Percentiles rank a stretch among this genome's conserved stretches.
These are phyloP conservation scores for Tolypocladium sp. DNA, from an alignment of 2,329 filamentous ascomycete genomes.

Conservation along the genomic window DNA sequence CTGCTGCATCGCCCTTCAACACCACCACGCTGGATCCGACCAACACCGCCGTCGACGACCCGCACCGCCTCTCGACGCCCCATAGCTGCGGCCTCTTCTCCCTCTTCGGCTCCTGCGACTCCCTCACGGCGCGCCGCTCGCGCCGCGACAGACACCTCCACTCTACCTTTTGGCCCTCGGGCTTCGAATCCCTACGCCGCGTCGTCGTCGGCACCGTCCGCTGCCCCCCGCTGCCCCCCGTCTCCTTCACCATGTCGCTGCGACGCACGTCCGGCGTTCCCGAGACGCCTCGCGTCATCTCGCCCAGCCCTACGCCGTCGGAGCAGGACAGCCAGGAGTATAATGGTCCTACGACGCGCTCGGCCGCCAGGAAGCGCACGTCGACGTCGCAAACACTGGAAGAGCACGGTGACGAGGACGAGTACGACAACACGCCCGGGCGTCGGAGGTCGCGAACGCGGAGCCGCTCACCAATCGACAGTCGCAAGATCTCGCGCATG, in stretches of 20 bases:
- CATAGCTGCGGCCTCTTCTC: slow-evolving; percentile 8
- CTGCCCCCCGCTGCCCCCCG: slow-evolving; percentile 50
- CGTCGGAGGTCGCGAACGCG: slow-evolving; percentile 57
- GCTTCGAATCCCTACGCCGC: slow-evolving; percentile 36
- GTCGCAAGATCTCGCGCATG: slow-evolving; percentile 43
- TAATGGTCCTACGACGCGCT: slow-evolving; percentile 68
- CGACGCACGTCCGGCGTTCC: slow-evolving; percentile 51
- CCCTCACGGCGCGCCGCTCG: slow-evolving; percentile 22
- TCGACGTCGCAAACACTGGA: slow-evolving; percentile 50
- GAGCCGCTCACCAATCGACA: slow-evolving; percentile 58
- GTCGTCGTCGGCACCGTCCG: slow-evolving; percentile 47
- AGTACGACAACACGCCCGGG: slow-evolving; percentile 34
- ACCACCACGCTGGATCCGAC: slow-evolving; percentile 46
- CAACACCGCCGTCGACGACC: slow-evolving; percentile 27
- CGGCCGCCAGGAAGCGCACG: slow-evolving; percentile 51
- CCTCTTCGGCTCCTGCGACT: slow-evolving; percentile 11
- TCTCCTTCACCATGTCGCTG: slow-evolving; percentile 44
- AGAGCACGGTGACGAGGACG: slow-evolving; percentile 46
- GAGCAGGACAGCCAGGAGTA: slow-evolving; percentile 33
- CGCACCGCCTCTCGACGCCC: slow-evolving; percentile 4
- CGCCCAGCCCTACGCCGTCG: slow-evolving; percentile 63
- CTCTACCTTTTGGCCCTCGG: slow-evolving; percentile 37
- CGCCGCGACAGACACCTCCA: slow-evolving; percentile 44
- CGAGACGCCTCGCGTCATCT: slow-evolving; percentile 77
- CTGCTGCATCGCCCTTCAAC: slow-evolving; percentile 38